Conservation (phyloP, 352 stramenopile species). For the Thalassiosira mediterranea region DNA sequence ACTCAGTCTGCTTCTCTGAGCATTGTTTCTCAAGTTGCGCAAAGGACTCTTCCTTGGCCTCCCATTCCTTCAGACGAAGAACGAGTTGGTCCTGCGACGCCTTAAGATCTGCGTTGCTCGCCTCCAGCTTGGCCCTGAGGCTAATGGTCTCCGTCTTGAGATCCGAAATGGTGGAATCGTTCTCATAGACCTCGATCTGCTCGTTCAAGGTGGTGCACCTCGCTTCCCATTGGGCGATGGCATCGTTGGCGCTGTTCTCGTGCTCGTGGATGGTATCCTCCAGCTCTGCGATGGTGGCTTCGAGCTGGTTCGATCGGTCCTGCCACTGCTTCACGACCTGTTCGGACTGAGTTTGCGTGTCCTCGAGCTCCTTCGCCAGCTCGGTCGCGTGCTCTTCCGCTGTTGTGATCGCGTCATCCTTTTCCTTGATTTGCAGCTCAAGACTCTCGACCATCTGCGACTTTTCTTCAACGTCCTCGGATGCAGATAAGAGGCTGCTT, state of each 20-base stretch:
- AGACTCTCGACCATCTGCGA: constrained; percentile 10
- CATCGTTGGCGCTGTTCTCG: constrained; percentile 55
- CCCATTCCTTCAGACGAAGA: constrained; percentile 34
- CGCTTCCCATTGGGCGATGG: constrained; percentile 71
- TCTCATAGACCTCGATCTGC: constrained; percentile 41
- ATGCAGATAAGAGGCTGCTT: no score
- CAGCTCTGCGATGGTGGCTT: constrained; percentile 44
- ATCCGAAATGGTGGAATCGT: constrained; percentile 16
- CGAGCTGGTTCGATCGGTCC: constrained; percentile 54
- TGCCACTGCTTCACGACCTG: constrained; percentile 68
- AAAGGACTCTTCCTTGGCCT: constrained; percentile 29
- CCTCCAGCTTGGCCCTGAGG: background rate
- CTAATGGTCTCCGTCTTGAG: background rate
- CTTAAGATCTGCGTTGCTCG: no score
- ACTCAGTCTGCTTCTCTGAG: constrained; percentile 7
- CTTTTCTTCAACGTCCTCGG: constrained; percentile 25
- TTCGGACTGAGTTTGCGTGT: constrained; percentile 56
- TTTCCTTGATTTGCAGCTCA: constrained; percentile 30
- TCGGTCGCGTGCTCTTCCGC: constrained; percentile 47
- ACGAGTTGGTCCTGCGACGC: no score
- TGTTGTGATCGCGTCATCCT: constrained; percentile 44
- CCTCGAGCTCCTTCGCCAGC: constrained; percentile 49
- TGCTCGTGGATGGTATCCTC: constrained; percentile 46
- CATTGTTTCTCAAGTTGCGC: constrained; percentile 18
- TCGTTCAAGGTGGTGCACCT: constrained; percentile 52